phyloP scores from a whole-genome alignment of 192 early-diverging fungal species.

The Gigaspora rosea region DNA sequence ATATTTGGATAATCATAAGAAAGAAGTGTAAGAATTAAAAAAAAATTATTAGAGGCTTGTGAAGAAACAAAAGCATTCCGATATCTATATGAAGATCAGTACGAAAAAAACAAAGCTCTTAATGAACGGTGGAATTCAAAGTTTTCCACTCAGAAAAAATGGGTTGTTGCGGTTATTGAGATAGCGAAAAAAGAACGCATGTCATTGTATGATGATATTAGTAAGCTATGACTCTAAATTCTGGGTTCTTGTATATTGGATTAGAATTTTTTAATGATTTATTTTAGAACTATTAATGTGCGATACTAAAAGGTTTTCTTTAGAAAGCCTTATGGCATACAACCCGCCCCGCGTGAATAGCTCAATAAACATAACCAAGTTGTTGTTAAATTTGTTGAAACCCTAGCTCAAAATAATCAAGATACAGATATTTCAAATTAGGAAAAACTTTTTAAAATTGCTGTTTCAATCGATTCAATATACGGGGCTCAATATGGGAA shows the following conservation, averaged over 20 bases:
- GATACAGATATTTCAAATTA: background rate
- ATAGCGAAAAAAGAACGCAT: conserved; percentile 4
- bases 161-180: conserved; percentile 4
- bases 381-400: conserved; percentile 25
- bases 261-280: too few species aligned
- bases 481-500: conserved; percentile 17
- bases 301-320: conserved; percentile 13
- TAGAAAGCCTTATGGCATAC: conserved; percentile 13
- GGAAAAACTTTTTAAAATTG: too few species aligned
- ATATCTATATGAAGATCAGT: conserved; percentile 25
- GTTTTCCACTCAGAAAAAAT: conserved; percentile 12
- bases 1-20: background rate
- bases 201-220: conserved; percentile 18
- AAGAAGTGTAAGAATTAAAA: conserved; percentile 16
- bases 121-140: conserved; percentile 19
- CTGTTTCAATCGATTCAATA: too few species aligned
- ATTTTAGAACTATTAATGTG: conserved; percentile 10
- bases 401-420: conserved; percentile 16
- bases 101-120: conserved; percentile 17
- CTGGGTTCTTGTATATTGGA: too few species aligned
- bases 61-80: background rate
- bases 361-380: conserved; percentile 20
- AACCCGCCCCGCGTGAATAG: conserved; percentile 7
- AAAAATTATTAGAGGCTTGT: background rate
- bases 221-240: too few species aligned